Evolutionary conservation across 208 protist genomes (phyloP).

Genomic region (Wallacemonas collosoma): DNA sequence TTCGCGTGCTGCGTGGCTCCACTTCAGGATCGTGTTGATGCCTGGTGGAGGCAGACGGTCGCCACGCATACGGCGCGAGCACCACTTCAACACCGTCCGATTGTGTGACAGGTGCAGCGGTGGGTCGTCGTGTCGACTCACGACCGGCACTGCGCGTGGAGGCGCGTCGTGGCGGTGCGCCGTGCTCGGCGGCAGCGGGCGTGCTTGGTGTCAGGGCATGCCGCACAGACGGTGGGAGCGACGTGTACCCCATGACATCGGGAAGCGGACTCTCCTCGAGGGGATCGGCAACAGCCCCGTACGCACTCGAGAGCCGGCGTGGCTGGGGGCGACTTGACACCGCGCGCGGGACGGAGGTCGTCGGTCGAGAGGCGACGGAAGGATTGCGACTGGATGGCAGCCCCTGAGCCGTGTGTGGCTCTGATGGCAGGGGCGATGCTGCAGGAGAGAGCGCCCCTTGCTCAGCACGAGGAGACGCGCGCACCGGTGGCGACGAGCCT

Average conservation of each 20-base stretch:
- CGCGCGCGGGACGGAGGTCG: neutral
- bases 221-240: neutral
- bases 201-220: neutral
- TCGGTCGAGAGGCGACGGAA: neutral
- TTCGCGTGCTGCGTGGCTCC: neutral
- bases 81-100: constrained; percentile 3
- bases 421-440: neutral
- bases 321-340: neutral
- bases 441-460: too few relatives aligned
- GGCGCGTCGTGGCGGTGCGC: constrained; percentile 20
- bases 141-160: neutral
- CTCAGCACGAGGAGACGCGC: too few relatives aligned
- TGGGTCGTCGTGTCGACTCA: neutral
- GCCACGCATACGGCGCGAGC: constrained; percentile 7
- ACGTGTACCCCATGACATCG: constrained; percentile 12
- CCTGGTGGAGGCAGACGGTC: neutral
- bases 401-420: constrained; percentile 15
- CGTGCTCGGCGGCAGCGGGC: neutral
- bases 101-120: neutral
- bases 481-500: too few relatives aligned
- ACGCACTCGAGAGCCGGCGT: neutral
- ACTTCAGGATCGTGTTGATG: neutral
- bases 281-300: constrained; percentile 8
- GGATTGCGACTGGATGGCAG: neutral
- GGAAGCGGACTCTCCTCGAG: constrained; percentile 18